Base-by-base conservation (phyloP, 1,284 basidiomycete genomes). In the Cutaneotrichosporon mucoides region DNA sequence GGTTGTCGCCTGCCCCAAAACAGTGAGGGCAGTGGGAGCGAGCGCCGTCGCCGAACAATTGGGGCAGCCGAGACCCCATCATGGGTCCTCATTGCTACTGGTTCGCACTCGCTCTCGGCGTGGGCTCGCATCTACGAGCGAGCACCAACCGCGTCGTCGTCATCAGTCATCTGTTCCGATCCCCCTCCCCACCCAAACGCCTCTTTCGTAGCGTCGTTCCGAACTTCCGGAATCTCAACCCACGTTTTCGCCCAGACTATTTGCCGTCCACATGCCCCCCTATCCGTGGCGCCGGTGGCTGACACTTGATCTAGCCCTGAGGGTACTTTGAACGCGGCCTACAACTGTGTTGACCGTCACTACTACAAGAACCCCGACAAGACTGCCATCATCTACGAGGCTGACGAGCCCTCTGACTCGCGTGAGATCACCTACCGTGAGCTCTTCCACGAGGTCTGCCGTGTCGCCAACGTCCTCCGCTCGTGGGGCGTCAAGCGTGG, bases 361-460 rank as follows among this genome's bases (percentile, higher is more conserved):
- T 76, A 90, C 41, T 92, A 89, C 82, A 86, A 88, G 76, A 82
- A 92, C 73, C 95, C 95, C 0, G 82, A 98, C 76, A 92, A 90
- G 88, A 86, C 88, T 33, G 95, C 95, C 50, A 96, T 99, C 81
- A 95, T 99, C 80, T 99, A 95, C 82, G 95, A 99, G 79, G 94
- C 92, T 4, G 96, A 99, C 71, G 95, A 98, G 79, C 90, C 93
- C 1, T 85, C 84, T 58, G 84, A 92, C 64, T 88, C 90, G 58
- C 78, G 85, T 63, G 83, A 88, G 61, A 83, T 98, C 75, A 83
- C 86, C 45, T 98, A 91, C 76, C 82, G 83, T 15, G 85, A 97
- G 77, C 88, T 99, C 61, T 85, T 98, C 59, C 86, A 86, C 64
- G 90, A 97, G 77, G 92, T 96, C 46, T 95, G 85, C 80, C 82